phyloP scores from a whole-genome alignment of 257 asterid species.

The Rubia yunnanensis region DNA sequence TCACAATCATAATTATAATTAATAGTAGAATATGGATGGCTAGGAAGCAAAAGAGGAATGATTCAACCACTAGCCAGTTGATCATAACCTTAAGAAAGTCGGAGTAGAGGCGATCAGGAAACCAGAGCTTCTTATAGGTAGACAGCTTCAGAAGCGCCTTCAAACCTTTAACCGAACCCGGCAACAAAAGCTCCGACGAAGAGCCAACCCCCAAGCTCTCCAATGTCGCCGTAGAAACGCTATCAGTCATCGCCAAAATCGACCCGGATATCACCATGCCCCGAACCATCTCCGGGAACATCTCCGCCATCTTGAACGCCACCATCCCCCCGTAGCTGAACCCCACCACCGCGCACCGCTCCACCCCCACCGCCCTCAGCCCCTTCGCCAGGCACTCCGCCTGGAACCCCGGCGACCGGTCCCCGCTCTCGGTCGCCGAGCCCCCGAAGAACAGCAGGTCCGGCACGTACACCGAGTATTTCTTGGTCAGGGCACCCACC shows the following conservation, averaged over 20 bases:
- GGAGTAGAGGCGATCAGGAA: conserved; percentile 68
- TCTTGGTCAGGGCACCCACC: conserved; percentile 53
- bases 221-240: conserved; percentile 41
- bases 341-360: conserved; percentile 65
- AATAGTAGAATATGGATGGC: too few species aligned
- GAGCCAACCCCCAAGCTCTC: conserved; percentile 57
- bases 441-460: conserved; percentile 92
- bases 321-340: conserved; percentile 98
- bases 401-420: conserved; percentile 74
- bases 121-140: conserved; percentile 75
- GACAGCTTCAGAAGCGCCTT: conserved; percentile 75
- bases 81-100: conserved; percentile 67
- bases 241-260: conserved; percentile 71
- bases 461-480: conserved; percentile 67
- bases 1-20: too few species aligned
- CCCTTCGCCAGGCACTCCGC: conserved; percentile 61
- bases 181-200: conserved; percentile 73
- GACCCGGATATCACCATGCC: conserved; percentile 71
- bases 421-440: conserved; percentile 45
- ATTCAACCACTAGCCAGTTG: background rate
- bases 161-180: conserved; percentile 53
- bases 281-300: conserved; percentile 51
- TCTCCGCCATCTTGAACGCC: conserved; percentile 87
- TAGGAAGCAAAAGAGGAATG: background rate
- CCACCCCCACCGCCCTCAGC: conserved; percentile 53